Evolutionary conservation across 805 yeast genomes (phyloP).

Genomic region (Yamadazyma philogaea): DNA sequence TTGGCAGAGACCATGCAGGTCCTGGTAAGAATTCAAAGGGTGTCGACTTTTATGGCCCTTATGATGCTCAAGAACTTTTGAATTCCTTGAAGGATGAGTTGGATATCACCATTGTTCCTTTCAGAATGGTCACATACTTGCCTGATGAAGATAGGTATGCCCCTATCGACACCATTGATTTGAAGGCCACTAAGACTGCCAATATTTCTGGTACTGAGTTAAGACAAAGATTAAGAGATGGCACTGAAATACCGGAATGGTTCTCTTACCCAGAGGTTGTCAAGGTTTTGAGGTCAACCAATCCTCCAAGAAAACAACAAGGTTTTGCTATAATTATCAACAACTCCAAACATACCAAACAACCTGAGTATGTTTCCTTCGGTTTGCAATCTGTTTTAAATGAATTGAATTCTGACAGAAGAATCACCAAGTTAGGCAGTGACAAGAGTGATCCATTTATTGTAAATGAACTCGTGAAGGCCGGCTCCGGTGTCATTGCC

Average conservation of each 20-base stretch:
- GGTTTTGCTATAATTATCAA: conserved; percentile 76
- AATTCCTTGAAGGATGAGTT: conserved; percentile 72
- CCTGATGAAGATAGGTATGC: conserved; percentile 95
- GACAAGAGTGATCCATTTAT: conserved; percentile 47
- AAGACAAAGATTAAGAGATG: conserved; percentile 81
- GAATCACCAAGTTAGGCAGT: conserved; percentile 55
- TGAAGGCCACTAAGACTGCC: conserved; percentile 69
- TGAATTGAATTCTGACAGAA: conserved; percentile 83
- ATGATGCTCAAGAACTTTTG: conserved; percentile 91
- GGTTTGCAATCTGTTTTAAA: conserved; percentile 89
- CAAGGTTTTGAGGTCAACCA: conserved; percentile 80
- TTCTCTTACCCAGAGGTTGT: conserved; percentile 97
- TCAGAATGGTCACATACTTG: conserved; percentile 93
- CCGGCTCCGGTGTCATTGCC: conserved; percentile 86
- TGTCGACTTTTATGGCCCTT: conserved; percentile 93
- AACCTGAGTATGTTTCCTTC: conserved; percentile 53
- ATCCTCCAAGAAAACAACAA: conserved; percentile 87
- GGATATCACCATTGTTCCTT: conserved; percentile 83
- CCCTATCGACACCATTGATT: conserved; percentile 88
- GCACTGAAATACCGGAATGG: conserved; percentile 92
- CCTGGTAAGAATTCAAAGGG: conserved; percentile 89
- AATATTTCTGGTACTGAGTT: conserved; percentile 95
- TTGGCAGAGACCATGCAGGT: conserved; percentile 98
- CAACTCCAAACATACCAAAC: conserved; percentile 50
- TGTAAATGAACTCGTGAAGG: conserved; percentile 70